Evolutionary conservation across 495 filamentous ascomycete species (phyloP).

Genomic region (Bathelium albidoporum): DNA sequence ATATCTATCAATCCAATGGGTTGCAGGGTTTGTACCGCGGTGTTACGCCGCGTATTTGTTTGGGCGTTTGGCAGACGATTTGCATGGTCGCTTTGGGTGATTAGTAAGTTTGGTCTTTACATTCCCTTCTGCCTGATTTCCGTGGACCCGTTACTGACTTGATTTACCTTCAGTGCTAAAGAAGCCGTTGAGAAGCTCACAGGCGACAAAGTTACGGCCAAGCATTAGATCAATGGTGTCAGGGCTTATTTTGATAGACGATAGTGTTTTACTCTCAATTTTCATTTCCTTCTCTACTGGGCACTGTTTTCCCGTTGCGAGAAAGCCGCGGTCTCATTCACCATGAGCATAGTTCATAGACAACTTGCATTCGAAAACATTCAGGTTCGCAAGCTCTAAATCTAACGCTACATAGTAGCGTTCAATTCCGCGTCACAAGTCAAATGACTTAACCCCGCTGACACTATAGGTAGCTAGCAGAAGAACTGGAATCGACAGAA

Average conservation of each 20-base stretch:
- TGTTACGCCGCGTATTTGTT: constrained; percentile 83
- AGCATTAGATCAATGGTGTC: constrained; percentile 62
- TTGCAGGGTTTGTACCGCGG: constrained; percentile 91
- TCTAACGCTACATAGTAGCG: no score
- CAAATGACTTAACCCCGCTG: no score
- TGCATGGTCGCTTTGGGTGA: constrained; percentile 99
- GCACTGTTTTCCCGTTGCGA: background rate
- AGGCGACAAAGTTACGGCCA: constrained; percentile 85
- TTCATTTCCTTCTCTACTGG: background rate
- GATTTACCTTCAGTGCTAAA: constrained; percentile 69
- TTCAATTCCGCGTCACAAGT: no score
- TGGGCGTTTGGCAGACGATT: constrained; percentile 98
- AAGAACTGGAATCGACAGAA: no score
- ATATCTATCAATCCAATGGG: constrained; percentile 85
- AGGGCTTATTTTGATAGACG: background rate
- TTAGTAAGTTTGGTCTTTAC: constrained; percentile 71
- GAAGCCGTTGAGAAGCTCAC: constrained; percentile 95
- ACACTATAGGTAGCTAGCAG: no score
- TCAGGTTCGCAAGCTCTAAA: no score
- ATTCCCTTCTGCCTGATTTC: constrained; percentile 4
- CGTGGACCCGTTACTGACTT: constrained; percentile 25
- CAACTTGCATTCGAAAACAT: background rate
- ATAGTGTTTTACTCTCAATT: background rate
- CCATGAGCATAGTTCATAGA: background rate
- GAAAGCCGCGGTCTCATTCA: background rate